These are phyloP conservation scores for Picochlorum costavermella DNA, from an alignment of 139 green algal species.

Conservation along the genomic window DNA sequence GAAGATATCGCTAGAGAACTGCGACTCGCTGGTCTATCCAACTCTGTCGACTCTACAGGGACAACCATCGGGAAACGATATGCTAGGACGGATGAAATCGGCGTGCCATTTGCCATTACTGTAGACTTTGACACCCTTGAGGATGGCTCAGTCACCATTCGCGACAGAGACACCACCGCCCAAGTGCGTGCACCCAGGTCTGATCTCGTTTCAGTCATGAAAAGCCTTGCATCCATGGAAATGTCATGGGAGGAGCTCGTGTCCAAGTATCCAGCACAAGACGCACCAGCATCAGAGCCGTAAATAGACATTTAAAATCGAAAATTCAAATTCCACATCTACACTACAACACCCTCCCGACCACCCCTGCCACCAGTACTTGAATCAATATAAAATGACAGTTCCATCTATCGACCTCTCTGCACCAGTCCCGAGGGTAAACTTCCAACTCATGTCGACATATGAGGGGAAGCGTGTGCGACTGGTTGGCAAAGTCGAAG, in stretches of 20 bases:
- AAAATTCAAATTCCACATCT: too few relatives aligned
- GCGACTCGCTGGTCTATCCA: constrained; percentile 57
- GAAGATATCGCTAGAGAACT: constrained; percentile 46
- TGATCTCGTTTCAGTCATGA: constrained; percentile 65
- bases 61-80: constrained; percentile 81
- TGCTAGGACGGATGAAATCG: constrained; percentile 38
- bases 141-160: constrained; percentile 80
- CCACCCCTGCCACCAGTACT: not conserved
- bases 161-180: constrained; percentile 82
- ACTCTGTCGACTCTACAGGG: constrained; percentile 85
- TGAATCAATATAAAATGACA: not conserved
- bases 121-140: constrained; percentile 76
- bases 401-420: constrained; percentile 14
- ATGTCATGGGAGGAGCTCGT: constrained; percentile 63
- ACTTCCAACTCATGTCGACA: constrained; percentile 30
- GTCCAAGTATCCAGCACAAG: constrained; percentile 73
- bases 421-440: constrained; percentile 35
- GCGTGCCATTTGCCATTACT: constrained; percentile 86
- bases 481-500: constrained; percentile 38
- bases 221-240: constrained; percentile 46
- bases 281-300: constrained; percentile 13
- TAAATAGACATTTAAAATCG: too few relatives aligned
- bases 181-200: constrained; percentile 62
- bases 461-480: constrained; percentile 41
- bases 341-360: too few relatives aligned